Evolutionary conservation across 108 stramenopile species (phyloP), one percentile per base, ranked within the genome.

Genomic region (Stephanodiscus triporus): DNA sequence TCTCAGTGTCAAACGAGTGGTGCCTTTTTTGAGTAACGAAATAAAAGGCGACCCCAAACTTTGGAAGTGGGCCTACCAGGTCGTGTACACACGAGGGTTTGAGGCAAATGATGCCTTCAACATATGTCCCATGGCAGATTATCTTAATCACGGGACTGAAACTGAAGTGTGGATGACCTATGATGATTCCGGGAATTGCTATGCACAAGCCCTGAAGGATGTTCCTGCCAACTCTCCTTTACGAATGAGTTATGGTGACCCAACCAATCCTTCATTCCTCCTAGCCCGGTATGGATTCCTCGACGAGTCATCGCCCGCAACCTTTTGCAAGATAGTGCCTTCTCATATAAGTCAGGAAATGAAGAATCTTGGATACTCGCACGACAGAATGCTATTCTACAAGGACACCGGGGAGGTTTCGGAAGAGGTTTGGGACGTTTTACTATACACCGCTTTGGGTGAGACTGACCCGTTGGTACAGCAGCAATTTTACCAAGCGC

Each of bases 41-140:
- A 75, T 66, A 11, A 80, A 76, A 37, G 20, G 43, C 0, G 65
- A 83, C 56, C 22, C 66, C 24, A 73, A 87, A 48, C 36, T 84
- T 27, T 43, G 72, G 42, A 87, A 87, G 47, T 87, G 86, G 86
- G 86, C 81, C n/a, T 87, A 64, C 56, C 63, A 84, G 43, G 81
- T 84, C 0, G 86, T 80, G 1, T 63, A 70, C 53, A 87, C 86
- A 19, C 67, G 86, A 59, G 72, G 58, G 34, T 59, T 78, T 27
- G 62, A 63, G 34, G 68, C 37, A 11, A 53, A 37, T 20, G 26
- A 59, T 27, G 42, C 24, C 26, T 51, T 59, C 22, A 72, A 63
- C 23, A 72, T 72, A 34, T 59, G 19, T 17, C 71, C 71, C 9
- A 22, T 72, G 26, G 62, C 23, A 23, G 71, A 72, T 34, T 63